A percentile compares a stretch with the other conserved stretches of the same genome.
These are phyloP conservation scores for Thielaviopsis ethacetica DNA, from an alignment of 2,329 filamentous ascomycete genomes.

Conservation along the genomic window DNA sequence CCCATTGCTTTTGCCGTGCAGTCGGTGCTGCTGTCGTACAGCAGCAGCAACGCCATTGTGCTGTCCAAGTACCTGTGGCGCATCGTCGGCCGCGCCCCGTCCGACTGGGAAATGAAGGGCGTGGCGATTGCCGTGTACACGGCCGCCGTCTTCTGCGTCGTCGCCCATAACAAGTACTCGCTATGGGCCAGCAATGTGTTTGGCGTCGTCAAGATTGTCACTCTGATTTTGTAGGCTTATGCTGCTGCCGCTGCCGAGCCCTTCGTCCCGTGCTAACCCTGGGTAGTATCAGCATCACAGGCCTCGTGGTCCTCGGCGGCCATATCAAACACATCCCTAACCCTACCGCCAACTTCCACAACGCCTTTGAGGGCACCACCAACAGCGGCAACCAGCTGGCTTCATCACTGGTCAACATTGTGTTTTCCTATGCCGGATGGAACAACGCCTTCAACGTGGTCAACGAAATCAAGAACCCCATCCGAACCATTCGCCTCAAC, in stretches of 20 bases:
- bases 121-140: constrained; percentile 49
- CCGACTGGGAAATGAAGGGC: constrained; percentile 49
- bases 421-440: constrained; percentile 41
- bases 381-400: constrained; percentile 22
- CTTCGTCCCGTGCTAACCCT: background rate
- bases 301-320: constrained; percentile 40
- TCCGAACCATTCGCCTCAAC: constrained; percentile 34
- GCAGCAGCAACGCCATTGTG: constrained; percentile 48
- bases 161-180: constrained; percentile 41
- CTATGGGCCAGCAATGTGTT: constrained; percentile 39
- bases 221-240: constrained; percentile 33
- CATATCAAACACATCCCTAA: constrained; percentile 18
- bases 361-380: constrained; percentile 22
- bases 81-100: constrained; percentile 32
- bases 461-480: constrained; percentile 45
- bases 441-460: constrained; percentile 45
- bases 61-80: constrained; percentile 46
- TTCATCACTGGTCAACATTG: constrained; percentile 38
- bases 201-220: constrained; percentile 42
- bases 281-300: constrained; percentile 34
- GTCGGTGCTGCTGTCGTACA: constrained; percentile 46
- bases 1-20: constrained; percentile 49
- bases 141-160: constrained; percentile 33
- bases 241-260: too few species aligned
- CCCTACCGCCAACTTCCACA: constrained; percentile 21